These are phyloP conservation scores for Hymenoscyphus repandus DNA, from an alignment of 2,329 filamentous ascomycete genomes.

Conservation along the genomic window DNA sequence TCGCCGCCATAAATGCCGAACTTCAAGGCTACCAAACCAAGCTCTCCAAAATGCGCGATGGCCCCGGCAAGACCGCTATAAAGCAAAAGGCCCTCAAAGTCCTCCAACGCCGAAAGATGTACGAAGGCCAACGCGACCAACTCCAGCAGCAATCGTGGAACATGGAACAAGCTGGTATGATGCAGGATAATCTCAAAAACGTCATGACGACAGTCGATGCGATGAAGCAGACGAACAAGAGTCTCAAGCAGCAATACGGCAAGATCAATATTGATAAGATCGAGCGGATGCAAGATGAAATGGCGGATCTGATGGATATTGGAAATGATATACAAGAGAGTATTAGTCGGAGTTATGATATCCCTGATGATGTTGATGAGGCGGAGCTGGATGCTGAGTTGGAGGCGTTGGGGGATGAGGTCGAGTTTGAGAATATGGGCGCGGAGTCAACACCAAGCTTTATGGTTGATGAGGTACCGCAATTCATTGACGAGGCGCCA, in stretches of 20 bases:
- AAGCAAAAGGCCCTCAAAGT: slow-evolving; percentile 94
- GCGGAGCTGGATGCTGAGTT: slow-evolving; percentile 92
- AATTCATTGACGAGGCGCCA: slow-evolving; percentile 91
- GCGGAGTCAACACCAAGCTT: slow-evolving; percentile 68
- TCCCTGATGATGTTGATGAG: slow-evolving; percentile 97
- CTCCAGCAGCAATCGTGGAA: slow-evolving; percentile 95
- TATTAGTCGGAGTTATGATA: slow-evolving; percentile 83
- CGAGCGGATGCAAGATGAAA: slow-evolving; percentile 95
- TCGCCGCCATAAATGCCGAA: slow-evolving; percentile 86
- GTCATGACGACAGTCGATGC: slow-evolving; percentile 98
- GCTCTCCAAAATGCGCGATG: slow-evolving; percentile 88
- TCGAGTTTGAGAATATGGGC: slow-evolving; percentile 69
- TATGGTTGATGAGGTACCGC: slow-evolving; percentile 79
- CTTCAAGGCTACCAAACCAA: slow-evolving; percentile 83
- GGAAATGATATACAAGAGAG: slow-evolving; percentile 98
- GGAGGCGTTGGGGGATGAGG: slow-evolving; percentile 88
- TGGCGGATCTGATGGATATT: slow-evolving; percentile 96
- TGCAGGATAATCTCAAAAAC: slow-evolving; percentile 98
- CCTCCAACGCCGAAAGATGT: slow-evolving; percentile 86
- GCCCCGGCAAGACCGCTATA: slow-evolving; percentile 85
- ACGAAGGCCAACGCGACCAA: slow-evolving; percentile 91
- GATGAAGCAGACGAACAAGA: slow-evolving; percentile 94
- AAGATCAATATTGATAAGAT: slow-evolving; percentile 98
- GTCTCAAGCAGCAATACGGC: slow-evolving; percentile 87
- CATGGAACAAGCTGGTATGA: slow-evolving; percentile 97